Evolutionary conservation across 106 monocot species (phyloP).

Genomic region (Gastrodia elata): DNA sequence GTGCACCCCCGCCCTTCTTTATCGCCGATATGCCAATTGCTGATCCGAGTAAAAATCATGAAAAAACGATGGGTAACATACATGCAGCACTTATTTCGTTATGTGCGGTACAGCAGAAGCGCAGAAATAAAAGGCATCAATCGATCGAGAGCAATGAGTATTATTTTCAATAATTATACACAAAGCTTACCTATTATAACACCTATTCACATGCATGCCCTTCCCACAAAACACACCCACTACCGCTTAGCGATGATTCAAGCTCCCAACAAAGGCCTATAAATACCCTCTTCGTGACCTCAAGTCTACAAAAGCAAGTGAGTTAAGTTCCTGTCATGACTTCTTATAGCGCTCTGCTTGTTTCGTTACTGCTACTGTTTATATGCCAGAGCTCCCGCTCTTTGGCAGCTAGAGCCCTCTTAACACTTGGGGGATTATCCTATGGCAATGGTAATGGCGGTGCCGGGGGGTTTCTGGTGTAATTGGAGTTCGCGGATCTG

Average conservation of each 20-base stretch:
- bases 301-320: neutral
- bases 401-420: conserved; percentile 16
- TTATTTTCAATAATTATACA: too few species aligned
- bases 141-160: neutral
- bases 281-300: conserved; percentile 6
- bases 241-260: too few species aligned
- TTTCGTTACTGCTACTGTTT: conserved; percentile 9
- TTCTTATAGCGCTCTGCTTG: neutral
- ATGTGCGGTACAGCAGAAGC: conserved; percentile 1
- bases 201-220: neutral
- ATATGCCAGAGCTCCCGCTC: conserved; percentile 16
- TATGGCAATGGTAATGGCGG: conserved; percentile 11
- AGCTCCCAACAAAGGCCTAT: conserved; percentile 16
- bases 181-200: neutral
- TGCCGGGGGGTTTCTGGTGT: conserved; percentile 11
- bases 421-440: conserved; percentile 3
- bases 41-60: neutral
- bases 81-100: neutral
- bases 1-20: too few species aligned
- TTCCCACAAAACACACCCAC: neutral
- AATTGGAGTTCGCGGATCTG: conserved; percentile 9
- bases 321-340: neutral
- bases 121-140: neutral
- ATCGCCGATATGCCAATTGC: too few species aligned
- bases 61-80: conserved; percentile 6